Percentiles rank a stretch among this genome's conserved stretches.
Evolutionary conservation across 2,329 filamentous ascomycete species (phyloP).

Genomic region (Fusarium beomiforme): DNA sequence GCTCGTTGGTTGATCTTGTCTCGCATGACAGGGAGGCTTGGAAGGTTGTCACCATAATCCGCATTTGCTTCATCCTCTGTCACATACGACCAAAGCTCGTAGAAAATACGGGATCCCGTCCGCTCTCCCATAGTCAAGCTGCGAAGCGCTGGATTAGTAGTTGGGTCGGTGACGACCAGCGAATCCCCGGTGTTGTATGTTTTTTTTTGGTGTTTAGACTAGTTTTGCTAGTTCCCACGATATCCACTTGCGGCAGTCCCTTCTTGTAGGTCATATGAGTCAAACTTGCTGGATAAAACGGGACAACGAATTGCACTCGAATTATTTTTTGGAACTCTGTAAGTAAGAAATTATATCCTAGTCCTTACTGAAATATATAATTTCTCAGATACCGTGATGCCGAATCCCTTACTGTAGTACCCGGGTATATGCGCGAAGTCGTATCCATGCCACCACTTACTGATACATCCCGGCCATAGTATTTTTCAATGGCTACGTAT

Average conservation of each 20-base stretch:
- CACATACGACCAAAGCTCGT: conserved; percentile 13
- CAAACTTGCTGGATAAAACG: conserved; percentile 63
- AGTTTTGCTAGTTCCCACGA: not conserved
- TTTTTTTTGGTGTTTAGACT: not conserved
- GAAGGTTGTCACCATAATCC: fast-evolving
- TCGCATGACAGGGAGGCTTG: not conserved
- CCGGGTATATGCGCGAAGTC: no score
- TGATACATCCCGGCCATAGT: no score
- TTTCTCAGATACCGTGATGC: no score
- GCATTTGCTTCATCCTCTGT: fast-evolving
- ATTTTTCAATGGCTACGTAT: no score
- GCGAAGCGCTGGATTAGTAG: conserved; percentile 9
- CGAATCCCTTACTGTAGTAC: no score
- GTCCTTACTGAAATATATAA: no score
- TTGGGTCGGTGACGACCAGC: conserved; percentile 8
- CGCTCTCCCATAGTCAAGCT: conserved; percentile 8
- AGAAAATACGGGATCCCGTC: conserved; percentile 8
- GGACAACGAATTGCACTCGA: fast-evolving
- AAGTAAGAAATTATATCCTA: no score
- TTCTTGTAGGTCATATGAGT: not conserved
- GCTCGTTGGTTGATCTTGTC: no score
- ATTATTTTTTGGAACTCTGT: no score
- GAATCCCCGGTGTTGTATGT: conserved; percentile 16
- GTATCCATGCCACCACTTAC: no score
- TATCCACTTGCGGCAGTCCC: not conserved